Conservation (phyloP, 1,284 basidiomycete genomes). For the Cutaneotrichosporon arboriforme region DNA sequence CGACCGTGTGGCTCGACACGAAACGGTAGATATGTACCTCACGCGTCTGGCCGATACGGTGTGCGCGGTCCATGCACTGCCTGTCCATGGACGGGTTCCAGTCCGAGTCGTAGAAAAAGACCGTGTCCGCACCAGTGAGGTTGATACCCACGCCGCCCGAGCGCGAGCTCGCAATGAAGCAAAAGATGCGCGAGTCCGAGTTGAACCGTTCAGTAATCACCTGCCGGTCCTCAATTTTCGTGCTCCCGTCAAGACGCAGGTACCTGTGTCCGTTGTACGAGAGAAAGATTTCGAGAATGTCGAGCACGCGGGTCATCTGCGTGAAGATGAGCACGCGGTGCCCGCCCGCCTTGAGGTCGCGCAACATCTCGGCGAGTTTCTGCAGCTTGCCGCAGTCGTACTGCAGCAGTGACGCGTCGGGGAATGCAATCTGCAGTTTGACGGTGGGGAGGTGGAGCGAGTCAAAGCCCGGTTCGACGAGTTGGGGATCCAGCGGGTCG, state of each 20-base stretch:
- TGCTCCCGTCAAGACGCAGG: conserved; percentile 85
- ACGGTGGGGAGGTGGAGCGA: conserved; percentile 66
- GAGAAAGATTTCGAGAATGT: conserved; percentile 89
- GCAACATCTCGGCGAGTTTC: conserved; percentile 68
- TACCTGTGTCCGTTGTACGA: conserved; percentile 92
- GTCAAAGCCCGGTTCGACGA: conserved; percentile 55
- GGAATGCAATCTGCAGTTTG: conserved; percentile 89
- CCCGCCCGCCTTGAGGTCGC: conserved; percentile 76
- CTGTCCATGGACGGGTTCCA: conserved; percentile 97
- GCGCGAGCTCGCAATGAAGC: conserved; percentile 88
- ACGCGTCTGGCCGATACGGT: conserved; percentile 82
- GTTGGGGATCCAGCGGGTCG: conserved; percentile 34
- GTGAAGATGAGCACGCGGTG: conserved; percentile 94
- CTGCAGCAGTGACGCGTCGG: conserved; percentile 81
- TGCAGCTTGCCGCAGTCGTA: conserved; percentile 97
- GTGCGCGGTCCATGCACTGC: conserved; percentile 86
- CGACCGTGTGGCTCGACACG: conserved; percentile 75
- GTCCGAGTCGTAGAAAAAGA: conserved; percentile 87
- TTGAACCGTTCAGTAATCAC: conserved; percentile 97
- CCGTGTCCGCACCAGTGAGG: conserved; percentile 92
- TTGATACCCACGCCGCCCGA: conserved; percentile 97
- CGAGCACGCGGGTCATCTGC: conserved; percentile 92
- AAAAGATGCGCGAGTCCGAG: conserved; percentile 79
- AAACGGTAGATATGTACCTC: conserved; percentile 97
- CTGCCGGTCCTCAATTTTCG: conserved; percentile 92